Conservation (phyloP, 1,284 basidiomycete species). For the Marasmius sp. region DNA sequence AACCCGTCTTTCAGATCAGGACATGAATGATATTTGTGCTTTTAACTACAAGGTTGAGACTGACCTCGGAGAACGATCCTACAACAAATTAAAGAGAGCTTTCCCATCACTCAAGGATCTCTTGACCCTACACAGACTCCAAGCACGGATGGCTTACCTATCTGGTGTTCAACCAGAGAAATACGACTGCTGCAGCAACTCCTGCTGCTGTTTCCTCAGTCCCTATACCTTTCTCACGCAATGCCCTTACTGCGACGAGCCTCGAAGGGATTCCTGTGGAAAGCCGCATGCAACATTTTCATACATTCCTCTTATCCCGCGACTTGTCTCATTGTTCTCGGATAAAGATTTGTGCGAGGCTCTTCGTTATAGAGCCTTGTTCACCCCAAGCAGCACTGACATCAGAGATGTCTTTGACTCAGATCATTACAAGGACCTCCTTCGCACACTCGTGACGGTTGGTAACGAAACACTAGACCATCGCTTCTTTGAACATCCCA, state of each 20-base stretch:
- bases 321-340: not conserved
- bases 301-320: not conserved
- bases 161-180: not conserved
- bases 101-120: not conserved
- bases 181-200: not conserved
- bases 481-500: slow-evolving; percentile 22
- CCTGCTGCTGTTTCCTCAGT: not conserved
- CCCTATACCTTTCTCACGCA: not conserved
- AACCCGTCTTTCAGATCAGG: not conserved
- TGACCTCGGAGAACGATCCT: not conserved
- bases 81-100: not conserved
- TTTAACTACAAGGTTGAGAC: not conserved
- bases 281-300: not conserved
- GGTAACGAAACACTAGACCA: slow-evolving; percentile 15
- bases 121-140: not conserved
- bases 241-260: not conserved
- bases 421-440: not conserved
- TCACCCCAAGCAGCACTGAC: not conserved
- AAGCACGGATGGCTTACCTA: not conserved
- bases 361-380: not conserved
- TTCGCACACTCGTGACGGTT: not conserved
- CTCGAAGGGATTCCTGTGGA: not conserved
- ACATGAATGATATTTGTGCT: not conserved
- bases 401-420: slow-evolving; percentile 1
- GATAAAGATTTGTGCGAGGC: not conserved